Evolutionary conservation across 2,329 filamentous ascomycete genomes (phyloP).

Genomic region (Trichothecium roseum): DNA sequence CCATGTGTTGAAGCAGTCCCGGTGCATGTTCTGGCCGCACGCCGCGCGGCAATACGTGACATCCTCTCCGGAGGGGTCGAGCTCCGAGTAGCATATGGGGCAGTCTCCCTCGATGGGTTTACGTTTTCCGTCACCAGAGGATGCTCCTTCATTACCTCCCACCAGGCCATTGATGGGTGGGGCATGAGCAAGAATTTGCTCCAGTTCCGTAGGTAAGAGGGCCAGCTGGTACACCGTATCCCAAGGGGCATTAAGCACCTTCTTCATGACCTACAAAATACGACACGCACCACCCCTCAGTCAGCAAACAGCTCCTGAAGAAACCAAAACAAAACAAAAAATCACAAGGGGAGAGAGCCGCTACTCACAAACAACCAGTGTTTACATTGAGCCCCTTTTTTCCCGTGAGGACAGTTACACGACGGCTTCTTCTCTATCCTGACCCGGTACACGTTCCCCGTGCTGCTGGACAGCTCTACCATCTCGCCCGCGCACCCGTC

Average conservation of each 20-base stretch:
- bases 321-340: too few relatives aligned
- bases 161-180: constrained; percentile 32
- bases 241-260: constrained; percentile 46
- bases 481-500: constrained; percentile 34
- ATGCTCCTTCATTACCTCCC: background rate
- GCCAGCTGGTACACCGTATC: constrained; percentile 52
- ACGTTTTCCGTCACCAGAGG: constrained; percentile 21
- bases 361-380: constrained; percentile 47
- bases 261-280: constrained; percentile 48
- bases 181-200: constrained; percentile 43
- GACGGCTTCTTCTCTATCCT: constrained; percentile 36
- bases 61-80: constrained; percentile 24
- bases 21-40: constrained; percentile 46
- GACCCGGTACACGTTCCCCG: constrained; percentile 55
- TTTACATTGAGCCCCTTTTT: constrained; percentile 50
- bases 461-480: constrained; percentile 51
- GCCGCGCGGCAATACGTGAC: constrained; percentile 41
- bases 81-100: constrained; percentile 44
- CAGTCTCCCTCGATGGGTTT: constrained; percentile 43
- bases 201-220: constrained; percentile 47
- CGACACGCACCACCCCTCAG: too few relatives aligned
- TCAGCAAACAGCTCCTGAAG: background rate
- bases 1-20: constrained; percentile 44
- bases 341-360: background rate
- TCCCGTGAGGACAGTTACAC: constrained; percentile 46